Conservation (phyloP, 495 filamentous ascomycete genomes). For the Podospora sp. region DNA sequence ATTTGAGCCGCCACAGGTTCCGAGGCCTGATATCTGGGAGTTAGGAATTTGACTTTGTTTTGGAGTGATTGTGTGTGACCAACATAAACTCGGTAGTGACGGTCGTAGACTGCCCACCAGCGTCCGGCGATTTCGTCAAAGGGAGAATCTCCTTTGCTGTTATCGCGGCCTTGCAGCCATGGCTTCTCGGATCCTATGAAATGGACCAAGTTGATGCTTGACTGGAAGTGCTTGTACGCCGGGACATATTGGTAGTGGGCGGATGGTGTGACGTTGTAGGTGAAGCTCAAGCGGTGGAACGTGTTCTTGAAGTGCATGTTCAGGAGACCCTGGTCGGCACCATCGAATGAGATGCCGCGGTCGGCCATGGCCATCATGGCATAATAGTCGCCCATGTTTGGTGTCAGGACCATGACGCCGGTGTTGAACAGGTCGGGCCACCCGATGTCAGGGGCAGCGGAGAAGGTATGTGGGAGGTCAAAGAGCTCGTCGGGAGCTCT, state of each 20-base stretch:
- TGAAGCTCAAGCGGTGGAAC: constrained; percentile 89
- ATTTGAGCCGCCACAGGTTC: neutral
- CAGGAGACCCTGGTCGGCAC: constrained; percentile 92
- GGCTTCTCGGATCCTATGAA: constrained; percentile 93
- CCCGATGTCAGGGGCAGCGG: constrained; percentile 91
- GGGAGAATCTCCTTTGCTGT: constrained; percentile 57
- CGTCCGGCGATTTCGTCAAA: constrained; percentile 77
- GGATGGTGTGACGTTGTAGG: constrained; percentile 94
- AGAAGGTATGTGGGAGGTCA: constrained; percentile 72
- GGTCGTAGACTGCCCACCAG: constrained; percentile 94
- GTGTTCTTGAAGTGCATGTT: constrained; percentile 87
- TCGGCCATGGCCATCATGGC: constrained; percentile 81
- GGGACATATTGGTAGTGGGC: constrained; percentile 94
- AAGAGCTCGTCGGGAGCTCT: constrained; percentile 93
- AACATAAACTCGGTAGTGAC: constrained; percentile 68
- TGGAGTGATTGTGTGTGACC: neutral
- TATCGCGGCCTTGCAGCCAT: constrained; percentile 72
- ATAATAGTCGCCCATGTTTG: constrained; percentile 85
- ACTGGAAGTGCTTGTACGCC: constrained; percentile 90
- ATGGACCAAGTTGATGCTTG: constrained; percentile 83
- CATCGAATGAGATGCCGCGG: constrained; percentile 90
- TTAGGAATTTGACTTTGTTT: neutral
- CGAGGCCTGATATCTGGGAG: neutral
- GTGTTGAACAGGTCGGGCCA: constrained; percentile 99
- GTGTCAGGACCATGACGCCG: constrained; percentile 87